These are phyloP conservation scores for Mucor racemosus DNA, from an alignment of 371 early-diverging fungal genomes.

Conservation along the genomic window DNA sequence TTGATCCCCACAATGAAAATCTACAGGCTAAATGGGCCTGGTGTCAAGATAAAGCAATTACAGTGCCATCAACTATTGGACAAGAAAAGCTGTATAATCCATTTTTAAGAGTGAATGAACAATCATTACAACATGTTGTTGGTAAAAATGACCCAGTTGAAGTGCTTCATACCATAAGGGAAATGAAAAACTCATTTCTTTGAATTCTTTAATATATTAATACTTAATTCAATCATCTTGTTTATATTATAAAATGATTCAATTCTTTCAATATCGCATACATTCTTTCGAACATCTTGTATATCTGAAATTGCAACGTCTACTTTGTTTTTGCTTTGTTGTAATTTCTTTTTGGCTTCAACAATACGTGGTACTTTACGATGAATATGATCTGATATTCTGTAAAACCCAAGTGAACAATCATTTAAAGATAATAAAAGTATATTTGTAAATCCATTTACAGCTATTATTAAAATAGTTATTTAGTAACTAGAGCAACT, in stretches of 20 bases:
- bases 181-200: slow-evolving; percentile 66
- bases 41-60: slow-evolving; percentile 55
- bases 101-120: slow-evolving; percentile 83
- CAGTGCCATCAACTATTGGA: slow-evolving; percentile 88
- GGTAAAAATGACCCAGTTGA: slow-evolving; percentile 74
- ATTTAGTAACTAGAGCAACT: neutral
- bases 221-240: slow-evolving; percentile 33
- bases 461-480: slow-evolving; percentile 4
- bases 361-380: slow-evolving; percentile 43
- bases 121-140: slow-evolving; percentile 66
- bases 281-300: slow-evolving; percentile 36
- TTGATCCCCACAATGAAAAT: slow-evolving; percentile 56
- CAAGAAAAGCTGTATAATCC: slow-evolving; percentile 88
- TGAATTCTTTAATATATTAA: slow-evolving; percentile 7
- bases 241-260: slow-evolving; percentile 39
- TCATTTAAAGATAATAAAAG: slow-evolving; percentile 39
- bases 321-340: slow-evolving; percentile 18
- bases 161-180: slow-evolving; percentile 77
- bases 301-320: slow-evolving; percentile 39
- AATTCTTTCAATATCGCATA: slow-evolving; percentile 34
- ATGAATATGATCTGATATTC: slow-evolving; percentile 45
- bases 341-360: slow-evolving; percentile 26
- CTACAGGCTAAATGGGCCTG: slow-evolving; percentile 63
- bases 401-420: slow-evolving; percentile 39
- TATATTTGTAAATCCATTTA: slow-evolving; percentile 17